Evolutionary conservation across 225 moss, liverwort and hornwort species (phyloP).

Genomic region (Takakia lepidozioides): DNA sequence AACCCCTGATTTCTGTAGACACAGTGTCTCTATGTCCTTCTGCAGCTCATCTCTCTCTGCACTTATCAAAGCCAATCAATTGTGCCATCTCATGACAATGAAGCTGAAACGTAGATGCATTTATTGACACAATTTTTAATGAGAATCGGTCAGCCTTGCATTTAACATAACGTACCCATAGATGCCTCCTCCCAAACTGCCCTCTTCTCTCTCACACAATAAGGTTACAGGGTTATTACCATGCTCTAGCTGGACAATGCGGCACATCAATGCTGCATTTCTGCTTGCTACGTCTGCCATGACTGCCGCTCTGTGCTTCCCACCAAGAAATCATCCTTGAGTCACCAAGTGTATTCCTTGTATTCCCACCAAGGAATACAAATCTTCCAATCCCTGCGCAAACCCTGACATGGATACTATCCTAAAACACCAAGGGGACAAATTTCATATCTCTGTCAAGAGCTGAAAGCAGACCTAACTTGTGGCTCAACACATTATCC

Average conservation of each 20-base stretch:
- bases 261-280: slow-evolving; percentile 81
- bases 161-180: too few relatives aligned
- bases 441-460: too few relatives aligned
- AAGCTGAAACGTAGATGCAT: neutral
- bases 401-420: too few relatives aligned
- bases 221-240: slow-evolving; percentile 20
- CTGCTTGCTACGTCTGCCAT: slow-evolving; percentile 60
- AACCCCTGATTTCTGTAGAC: slow-evolving; percentile 86
- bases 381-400: too few relatives aligned
- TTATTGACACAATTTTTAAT: neutral
- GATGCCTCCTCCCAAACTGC: neutral
- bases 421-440: too few relatives aligned
- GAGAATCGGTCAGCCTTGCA: too few relatives aligned
- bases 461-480: too few relatives aligned
- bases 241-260: slow-evolving; percentile 88
- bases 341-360: too few relatives aligned
- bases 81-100: neutral
- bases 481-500: too few relatives aligned
- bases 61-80: slow-evolving; percentile 4
- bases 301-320: too few relatives aligned
- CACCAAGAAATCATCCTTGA: too few relatives aligned
- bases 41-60: slow-evolving; percentile 86
- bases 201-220: neutral
- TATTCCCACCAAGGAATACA: too few relatives aligned
- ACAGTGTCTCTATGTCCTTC: slow-evolving; percentile 76